Conservation (phyloP, 164 flowering plant species). For the Cinnamomum micranthum region DNA sequence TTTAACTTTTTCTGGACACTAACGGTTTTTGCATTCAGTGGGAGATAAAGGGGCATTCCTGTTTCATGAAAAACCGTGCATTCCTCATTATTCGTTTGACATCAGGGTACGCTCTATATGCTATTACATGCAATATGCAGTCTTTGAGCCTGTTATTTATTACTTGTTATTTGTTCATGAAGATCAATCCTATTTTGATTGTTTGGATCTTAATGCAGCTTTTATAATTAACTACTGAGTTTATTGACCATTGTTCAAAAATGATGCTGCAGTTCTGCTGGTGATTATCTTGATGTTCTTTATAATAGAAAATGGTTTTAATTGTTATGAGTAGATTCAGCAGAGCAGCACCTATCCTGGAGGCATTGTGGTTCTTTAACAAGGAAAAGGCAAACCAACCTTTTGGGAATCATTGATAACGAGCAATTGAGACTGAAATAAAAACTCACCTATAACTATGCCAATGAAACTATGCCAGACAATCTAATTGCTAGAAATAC, state of each 20-base stretch:
- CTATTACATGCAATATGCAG: not conserved
- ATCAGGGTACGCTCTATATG: slow-evolving; percentile 54
- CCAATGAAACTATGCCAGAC: not conserved
- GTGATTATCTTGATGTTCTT: not conserved
- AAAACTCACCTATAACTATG: not conserved
- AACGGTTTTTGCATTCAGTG: slow-evolving; percentile 42
- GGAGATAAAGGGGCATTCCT: slow-evolving; percentile 62
- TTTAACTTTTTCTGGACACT: not conserved
- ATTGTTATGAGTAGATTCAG: not conserved
- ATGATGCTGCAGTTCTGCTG: not conserved
- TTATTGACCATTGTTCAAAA: not conserved
- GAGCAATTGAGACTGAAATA: too few relatives aligned
- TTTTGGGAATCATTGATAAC: too few relatives aligned
- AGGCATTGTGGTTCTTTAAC: not conserved
- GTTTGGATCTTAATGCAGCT: not conserved
- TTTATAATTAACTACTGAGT: not conserved
- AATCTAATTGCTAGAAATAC: not conserved
- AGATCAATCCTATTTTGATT: not conserved
- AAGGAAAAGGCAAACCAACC: too few relatives aligned
- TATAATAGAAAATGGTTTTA: not conserved
- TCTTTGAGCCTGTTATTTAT: not conserved
- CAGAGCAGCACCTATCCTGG: not conserved
- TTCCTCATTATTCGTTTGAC: slow-evolving; percentile 55
- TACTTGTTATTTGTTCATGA: not conserved
- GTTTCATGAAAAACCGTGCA: slow-evolving; percentile 59